phyloP scores from a whole-genome alignment of 345 rosid species.

The Brassica carinata region DNA sequence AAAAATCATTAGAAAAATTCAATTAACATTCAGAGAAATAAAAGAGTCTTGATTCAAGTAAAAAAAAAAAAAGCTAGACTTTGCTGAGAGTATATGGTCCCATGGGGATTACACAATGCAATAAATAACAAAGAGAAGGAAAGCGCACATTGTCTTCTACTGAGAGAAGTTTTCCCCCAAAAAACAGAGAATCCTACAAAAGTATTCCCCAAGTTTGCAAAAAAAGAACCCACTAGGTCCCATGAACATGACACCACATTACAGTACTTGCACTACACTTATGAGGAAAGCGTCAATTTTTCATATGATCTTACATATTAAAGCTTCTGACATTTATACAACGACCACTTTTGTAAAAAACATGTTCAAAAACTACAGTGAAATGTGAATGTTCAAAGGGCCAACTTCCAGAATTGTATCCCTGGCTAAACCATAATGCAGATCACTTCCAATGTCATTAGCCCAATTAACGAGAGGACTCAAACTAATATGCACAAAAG shows the following conservation, averaged over 20 bases:
- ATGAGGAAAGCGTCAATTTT: conserved; percentile 27
- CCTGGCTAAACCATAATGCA: background rate
- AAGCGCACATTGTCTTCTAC: conserved; percentile 21
- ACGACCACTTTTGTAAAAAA: conserved; percentile 12
- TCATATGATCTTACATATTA: conserved; percentile 23
- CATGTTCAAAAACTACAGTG: background rate
- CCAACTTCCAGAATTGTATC: background rate
- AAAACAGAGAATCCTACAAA: conserved; percentile 38
- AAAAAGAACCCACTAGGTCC: conserved; percentile 32
- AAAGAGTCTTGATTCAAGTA: conserved; percentile 7
- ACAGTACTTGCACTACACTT: conserved; percentile 38
- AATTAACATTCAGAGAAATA: background rate
- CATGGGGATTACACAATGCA: conserved; percentile 23
- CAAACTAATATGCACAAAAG: background rate
- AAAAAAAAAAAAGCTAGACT: conserved; percentile 14
- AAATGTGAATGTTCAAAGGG: background rate
- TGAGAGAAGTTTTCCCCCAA: background rate
- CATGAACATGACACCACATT: conserved; percentile 43
- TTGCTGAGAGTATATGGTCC: conserved; percentile 25
- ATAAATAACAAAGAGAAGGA: conserved; percentile 32
- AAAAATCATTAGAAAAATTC: background rate
- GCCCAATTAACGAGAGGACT: background rate
- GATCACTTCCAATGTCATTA: background rate
- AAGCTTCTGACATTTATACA: conserved; percentile 29
- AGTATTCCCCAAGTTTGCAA: conserved; percentile 29